Conservation (phyloP, 2,329 filamentous ascomycete genomes). For the Bertia moriformis region DNA sequence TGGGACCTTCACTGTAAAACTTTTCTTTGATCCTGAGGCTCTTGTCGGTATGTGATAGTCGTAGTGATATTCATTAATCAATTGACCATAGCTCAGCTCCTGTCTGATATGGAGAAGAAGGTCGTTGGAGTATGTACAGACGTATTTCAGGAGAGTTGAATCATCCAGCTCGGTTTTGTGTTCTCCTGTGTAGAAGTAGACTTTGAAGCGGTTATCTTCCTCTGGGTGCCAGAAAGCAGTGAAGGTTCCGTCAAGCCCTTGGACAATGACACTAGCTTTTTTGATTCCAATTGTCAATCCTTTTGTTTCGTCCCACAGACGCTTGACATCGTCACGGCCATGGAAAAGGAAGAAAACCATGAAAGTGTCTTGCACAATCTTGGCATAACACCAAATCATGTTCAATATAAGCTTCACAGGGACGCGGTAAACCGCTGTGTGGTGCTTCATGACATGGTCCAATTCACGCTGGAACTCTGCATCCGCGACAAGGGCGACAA, state of each 20-base stretch:
- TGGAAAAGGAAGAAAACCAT: constrained; percentile 10
- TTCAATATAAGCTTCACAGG: constrained; percentile 20
- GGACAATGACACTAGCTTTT: constrained; percentile 5
- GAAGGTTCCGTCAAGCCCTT: constrained; percentile 5
- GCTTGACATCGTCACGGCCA: constrained; percentile 21
- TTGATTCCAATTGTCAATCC: constrained; percentile 5
- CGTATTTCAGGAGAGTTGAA: constrained; percentile 20
- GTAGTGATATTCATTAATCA: constrained; percentile 25
- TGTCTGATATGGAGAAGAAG: constrained; percentile 20
- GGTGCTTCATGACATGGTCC: constrained; percentile 12
- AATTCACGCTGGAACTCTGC: constrained; percentile 27
- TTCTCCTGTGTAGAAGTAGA: constrained; percentile 7
- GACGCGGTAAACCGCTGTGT: constrained; percentile 2
- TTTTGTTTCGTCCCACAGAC: constrained; percentile 14
- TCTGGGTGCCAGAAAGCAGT: constrained; percentile 5
- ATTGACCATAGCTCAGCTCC: not conserved
- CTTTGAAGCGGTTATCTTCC: constrained; percentile 3
- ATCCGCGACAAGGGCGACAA: constrained; percentile 24
- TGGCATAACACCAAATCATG: constrained; percentile 5
- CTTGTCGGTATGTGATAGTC: constrained; percentile 22
- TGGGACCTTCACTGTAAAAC: constrained; percentile 18
- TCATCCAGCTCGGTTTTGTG: constrained; percentile 27
- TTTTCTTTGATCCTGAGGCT: constrained; percentile 11
- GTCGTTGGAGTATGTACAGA: constrained; percentile 29
- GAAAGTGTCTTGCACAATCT: constrained; percentile 5